These are phyloP conservation scores for Mycena venus DNA, from an alignment of 768 basidiomycete species.

Conservation along the genomic window DNA sequence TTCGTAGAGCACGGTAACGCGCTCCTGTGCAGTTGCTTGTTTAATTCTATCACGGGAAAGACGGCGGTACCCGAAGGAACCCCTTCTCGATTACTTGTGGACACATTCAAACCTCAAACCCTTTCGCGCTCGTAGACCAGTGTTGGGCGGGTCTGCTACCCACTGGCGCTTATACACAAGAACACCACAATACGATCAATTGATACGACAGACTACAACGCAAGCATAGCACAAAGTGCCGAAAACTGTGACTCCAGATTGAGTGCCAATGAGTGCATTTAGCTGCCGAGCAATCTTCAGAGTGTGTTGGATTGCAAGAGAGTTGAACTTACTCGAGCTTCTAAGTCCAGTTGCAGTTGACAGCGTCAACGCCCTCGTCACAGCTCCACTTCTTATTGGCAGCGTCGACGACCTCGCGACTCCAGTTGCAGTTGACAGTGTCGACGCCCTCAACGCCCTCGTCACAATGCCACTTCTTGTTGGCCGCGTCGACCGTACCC, in stretches of 20 bases:
- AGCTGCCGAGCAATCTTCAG: background rate
- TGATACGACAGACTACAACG: background rate
- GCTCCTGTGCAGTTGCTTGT: background rate
- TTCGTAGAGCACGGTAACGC: no score
- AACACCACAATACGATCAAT: background rate
- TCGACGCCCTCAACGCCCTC: background rate
- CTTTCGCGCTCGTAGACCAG: background rate
- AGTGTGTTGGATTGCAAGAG: background rate
- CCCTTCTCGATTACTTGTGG: background rate
- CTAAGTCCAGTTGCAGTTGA: background rate
- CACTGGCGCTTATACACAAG: background rate
- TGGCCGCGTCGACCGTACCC: background rate
- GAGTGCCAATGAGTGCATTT: background rate
- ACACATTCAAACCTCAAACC: background rate
- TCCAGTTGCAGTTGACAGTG: background rate
- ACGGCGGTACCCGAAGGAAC: background rate
- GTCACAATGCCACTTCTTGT: background rate
- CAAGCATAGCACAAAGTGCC: background rate
- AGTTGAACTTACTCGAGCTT: constrained; percentile 2
- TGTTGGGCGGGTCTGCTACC: background rate
- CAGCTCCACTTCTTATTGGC: background rate
- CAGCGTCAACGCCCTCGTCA: background rate
- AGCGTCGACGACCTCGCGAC: background rate
- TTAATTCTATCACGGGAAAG: background rate
- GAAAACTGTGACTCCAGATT: background rate